A percentile compares a stretch with the other conserved stretches of the same genome.
Evolutionary conservation across 1,139 yeast genomes (phyloP).

Genomic region (Zhuliangozyma blackwelliae): DNA sequence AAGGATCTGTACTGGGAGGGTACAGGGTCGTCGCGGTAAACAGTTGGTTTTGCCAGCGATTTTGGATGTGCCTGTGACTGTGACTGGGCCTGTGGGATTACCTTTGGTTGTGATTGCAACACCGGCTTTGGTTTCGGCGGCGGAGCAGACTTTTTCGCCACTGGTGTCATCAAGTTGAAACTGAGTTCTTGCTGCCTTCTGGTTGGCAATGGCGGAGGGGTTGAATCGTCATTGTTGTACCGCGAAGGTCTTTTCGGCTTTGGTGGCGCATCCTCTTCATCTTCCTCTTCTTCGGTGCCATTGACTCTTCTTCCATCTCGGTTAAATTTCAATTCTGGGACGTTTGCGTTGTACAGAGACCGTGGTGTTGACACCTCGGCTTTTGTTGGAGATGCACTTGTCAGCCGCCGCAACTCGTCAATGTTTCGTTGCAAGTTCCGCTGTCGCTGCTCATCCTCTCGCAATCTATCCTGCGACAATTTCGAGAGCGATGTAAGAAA

Average conservation of each 20-base stretch:
- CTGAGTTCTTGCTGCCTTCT: slow-evolving; percentile 10
- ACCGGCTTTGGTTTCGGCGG: slow-evolving; percentile 1
- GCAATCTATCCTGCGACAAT: slow-evolving; percentile 27
- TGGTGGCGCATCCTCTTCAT: slow-evolving; percentile 7
- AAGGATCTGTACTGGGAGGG: slow-evolving; percentile 15
- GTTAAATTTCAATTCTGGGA: slow-evolving; percentile 20
- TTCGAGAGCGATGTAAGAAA: slow-evolving; percentile 31
- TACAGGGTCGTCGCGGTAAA: no score
- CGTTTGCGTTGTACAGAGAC: background rate
- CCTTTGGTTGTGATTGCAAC: no score
- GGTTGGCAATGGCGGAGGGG: slow-evolving; percentile 12
- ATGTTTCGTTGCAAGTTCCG: slow-evolving; percentile 27
- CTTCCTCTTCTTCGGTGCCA: slow-evolving; percentile 12
- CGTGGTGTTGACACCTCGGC: background rate
- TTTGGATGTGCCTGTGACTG: no score
- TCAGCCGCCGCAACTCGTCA: slow-evolving; percentile 27
- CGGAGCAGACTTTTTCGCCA: slow-evolving; percentile 11
- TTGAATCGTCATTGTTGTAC: slow-evolving; percentile 1
- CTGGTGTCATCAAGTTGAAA: slow-evolving; percentile 19
- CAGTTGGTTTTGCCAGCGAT: no score
- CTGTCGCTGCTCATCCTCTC: slow-evolving; percentile 31
- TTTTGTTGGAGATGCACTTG: slow-evolving; percentile 19
- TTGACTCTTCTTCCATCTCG: slow-evolving; percentile 11
- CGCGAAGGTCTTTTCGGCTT: slow-evolving; percentile 14
- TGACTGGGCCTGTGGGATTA: no score